Conservation (phyloP, 2,329 filamentous ascomycete genomes). For the Fusarium secorum region DNA sequence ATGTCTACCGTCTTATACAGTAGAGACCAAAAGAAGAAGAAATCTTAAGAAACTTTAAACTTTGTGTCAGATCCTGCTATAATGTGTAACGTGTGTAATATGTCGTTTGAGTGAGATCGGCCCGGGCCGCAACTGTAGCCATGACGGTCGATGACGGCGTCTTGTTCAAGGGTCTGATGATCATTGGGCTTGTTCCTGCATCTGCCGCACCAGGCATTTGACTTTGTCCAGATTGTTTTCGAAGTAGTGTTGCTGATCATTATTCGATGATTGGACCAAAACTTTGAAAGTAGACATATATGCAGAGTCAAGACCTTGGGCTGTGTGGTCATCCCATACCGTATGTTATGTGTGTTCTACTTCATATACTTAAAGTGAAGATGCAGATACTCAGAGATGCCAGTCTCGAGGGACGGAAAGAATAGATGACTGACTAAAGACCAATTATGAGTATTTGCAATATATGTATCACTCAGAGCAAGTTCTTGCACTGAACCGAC, state of each 20-base stretch:
- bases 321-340: background rate
- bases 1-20: background rate
- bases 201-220: conserved; percentile 4
- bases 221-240: background rate
- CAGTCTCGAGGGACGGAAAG: background rate
- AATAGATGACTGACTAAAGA: background rate
- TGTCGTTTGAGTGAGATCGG: background rate
- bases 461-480: background rate
- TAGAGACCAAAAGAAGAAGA: conserved; percentile 5
- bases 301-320: background rate
- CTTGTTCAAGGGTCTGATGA: background rate
- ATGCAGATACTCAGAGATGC: background rate
- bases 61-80: background rate
- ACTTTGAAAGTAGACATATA: background rate
- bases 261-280: background rate
- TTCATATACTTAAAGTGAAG: background rate
- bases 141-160: conserved; percentile 4
- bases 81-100: background rate
- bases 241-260: background rate
- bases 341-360: background rate
- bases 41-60: background rate
- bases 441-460: background rate
- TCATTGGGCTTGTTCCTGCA: conserved; percentile 23
- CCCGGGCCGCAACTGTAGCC: background rate
- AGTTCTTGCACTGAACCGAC: background rate